Evolutionary conservation across 768 basidiomycete species (phyloP).

Genomic region (Austroboletus festivus): DNA sequence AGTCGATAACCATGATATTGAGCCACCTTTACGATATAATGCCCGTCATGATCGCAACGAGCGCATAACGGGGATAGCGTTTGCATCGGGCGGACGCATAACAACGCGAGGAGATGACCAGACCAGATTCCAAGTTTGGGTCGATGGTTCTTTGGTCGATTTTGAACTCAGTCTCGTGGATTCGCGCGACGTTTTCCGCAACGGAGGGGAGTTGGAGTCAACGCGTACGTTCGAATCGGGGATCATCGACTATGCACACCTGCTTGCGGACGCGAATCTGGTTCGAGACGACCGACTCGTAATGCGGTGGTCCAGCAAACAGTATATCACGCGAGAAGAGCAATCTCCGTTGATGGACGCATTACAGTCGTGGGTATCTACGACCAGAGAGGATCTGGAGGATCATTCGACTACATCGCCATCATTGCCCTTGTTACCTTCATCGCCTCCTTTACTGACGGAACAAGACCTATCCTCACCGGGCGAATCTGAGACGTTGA

Average conservation of each 20-base stretch:
- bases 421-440: constrained; percentile 6
- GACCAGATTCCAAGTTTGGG: constrained; percentile 59
- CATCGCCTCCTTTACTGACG: constrained; percentile 13
- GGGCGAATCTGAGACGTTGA: constrained; percentile 28
- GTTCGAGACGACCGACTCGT: constrained; percentile 65
- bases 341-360: constrained; percentile 74
- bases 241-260: constrained; percentile 59
- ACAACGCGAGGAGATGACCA: constrained; percentile 58
- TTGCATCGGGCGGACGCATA: constrained; percentile 55
- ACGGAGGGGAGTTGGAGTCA: constrained; percentile 51
- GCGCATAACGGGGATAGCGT: constrained; percentile 18
- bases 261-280: constrained; percentile 63
- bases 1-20: constrained; percentile 23
- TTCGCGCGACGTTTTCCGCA: constrained; percentile 27
- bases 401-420: constrained; percentile 11
- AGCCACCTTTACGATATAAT: constrained; percentile 2
- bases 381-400: constrained; percentile 29
- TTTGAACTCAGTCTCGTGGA: constrained; percentile 74
- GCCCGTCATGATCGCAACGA: constrained; percentile 4
- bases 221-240: constrained; percentile 55
- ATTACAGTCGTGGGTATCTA: constrained; percentile 55
- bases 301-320: constrained; percentile 65
- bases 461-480: constrained; percentile 28
- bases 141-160: constrained; percentile 55
- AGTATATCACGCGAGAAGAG: constrained; percentile 78